A percentile compares a stretch with the other conserved stretches of the same genome.
These are phyloP conservation scores for Nothophoma quercina DNA, from an alignment of 2,329 filamentous ascomycete genomes.

Conservation along the genomic window DNA sequence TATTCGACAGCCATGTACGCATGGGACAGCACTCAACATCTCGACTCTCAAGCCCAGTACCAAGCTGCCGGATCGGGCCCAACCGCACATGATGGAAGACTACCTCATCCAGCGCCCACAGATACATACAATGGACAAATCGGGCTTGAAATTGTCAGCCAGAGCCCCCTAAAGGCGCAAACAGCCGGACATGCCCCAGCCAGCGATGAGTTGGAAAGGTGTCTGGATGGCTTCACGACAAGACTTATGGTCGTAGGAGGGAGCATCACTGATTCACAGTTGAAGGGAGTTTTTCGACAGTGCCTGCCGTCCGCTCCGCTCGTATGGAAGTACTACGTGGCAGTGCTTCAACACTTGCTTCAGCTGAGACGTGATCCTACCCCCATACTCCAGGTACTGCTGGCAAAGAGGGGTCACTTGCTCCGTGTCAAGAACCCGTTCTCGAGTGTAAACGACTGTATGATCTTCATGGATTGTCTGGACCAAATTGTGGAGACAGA, in stretches of 20 bases:
- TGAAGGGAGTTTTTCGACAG: neutral
- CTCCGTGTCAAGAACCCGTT: neutral
- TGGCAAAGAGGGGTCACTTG: neutral
- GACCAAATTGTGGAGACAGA: neutral
- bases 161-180: neutral
- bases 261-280: neutral
- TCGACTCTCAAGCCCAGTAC: neutral
- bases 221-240: slow-evolving; percentile 4
- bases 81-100: neutral
- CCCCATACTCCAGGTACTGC: slow-evolving; percentile 1
- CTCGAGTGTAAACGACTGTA: neutral
- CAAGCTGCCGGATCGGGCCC: neutral
- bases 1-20: neutral
- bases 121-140: neutral
- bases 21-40: neutral
- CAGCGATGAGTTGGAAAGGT: neutral
- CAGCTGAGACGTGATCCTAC: neutral
- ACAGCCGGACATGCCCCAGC: neutral
- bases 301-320: neutral
- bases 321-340: slow-evolving; percentile 9
- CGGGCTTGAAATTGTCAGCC: neutral
- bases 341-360: neutral
- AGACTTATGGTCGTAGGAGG: neutral
- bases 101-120: neutral
- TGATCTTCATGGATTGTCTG: slow-evolving; percentile 3